Evolutionary conservation across 108 stramenopile species (phyloP).

Genomic region (Conticribra weissflogii): DNA sequence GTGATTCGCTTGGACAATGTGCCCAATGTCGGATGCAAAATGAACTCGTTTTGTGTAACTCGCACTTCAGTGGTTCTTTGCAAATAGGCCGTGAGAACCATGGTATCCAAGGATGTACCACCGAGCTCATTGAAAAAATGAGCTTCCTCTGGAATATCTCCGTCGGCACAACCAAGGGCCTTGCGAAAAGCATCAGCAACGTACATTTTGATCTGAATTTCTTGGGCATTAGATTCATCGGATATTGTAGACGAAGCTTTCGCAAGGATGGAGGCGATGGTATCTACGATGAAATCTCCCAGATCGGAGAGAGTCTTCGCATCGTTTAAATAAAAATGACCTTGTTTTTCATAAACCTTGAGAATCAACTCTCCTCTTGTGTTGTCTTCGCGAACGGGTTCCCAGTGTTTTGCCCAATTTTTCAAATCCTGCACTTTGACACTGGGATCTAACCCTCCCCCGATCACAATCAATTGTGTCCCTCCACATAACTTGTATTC

Average conservation of each 20-base stretch:
- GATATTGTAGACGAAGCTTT: too few relatives aligned
- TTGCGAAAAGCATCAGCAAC: background rate
- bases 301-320: background rate
- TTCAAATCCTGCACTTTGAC: constrained; percentile 15
- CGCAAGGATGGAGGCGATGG: background rate
- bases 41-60: background rate
- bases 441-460: constrained; percentile 14
- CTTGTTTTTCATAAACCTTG: constrained; percentile 2
- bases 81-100: constrained; percentile 6
- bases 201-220: background rate
- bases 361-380: background rate
- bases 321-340: constrained; percentile 19
- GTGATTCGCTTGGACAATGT: background rate
- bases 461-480: constrained; percentile 12
- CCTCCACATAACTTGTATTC: too few relatives aligned
- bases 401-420: constrained; percentile 3
- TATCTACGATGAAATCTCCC: constrained; percentile 2
- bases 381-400: background rate
- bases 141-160: background rate
- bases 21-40: background rate
- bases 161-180: constrained; percentile 4
- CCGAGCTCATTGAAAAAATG: constrained; percentile 17
- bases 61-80: background rate
- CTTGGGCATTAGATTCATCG: too few relatives aligned
- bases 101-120: constrained; percentile 19